Conservation (phyloP, 176 grass and related monocot genomes). For the Aegilops bicornis region DNA sequence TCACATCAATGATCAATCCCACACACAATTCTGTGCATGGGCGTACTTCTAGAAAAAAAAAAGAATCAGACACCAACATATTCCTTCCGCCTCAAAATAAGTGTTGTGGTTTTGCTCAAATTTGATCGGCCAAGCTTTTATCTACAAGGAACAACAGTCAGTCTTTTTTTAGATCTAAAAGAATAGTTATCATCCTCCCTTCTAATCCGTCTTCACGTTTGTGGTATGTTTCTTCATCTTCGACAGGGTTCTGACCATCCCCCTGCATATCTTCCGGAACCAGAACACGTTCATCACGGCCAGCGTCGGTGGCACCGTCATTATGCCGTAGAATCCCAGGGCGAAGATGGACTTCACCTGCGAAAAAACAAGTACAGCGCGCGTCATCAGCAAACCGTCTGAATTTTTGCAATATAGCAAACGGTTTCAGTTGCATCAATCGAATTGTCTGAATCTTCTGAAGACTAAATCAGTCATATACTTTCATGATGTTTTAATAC, state of each 20-base stretch:
- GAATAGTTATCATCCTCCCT: not conserved
- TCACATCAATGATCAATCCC: not conserved
- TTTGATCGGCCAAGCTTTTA: not conserved
- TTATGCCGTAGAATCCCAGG: constrained; percentile 60
- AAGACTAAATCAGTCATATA: not conserved
- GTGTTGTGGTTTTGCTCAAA: too few relatives aligned
- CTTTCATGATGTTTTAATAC: not conserved
- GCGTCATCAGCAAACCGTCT: not conserved
- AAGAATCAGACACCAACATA: not conserved
- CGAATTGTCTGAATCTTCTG: not conserved
- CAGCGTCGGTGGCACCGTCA: constrained; percentile 42
- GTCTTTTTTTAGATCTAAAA: not conserved
- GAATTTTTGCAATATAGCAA: not conserved
- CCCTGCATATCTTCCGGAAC: constrained; percentile 92
- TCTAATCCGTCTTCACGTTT: constrained; percentile 35
- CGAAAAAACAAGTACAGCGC: not conserved
- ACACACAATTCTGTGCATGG: not conserved
- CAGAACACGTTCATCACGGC: constrained; percentile 80
- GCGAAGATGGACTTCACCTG: constrained; percentile 70
- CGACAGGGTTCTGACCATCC: constrained; percentile 73
- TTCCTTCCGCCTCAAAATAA: too few relatives aligned
- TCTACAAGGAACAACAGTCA: not conserved
- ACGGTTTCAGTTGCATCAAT: not conserved
- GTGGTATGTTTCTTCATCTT: constrained; percentile 28
- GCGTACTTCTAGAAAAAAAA: not conserved